phyloP scores from a whole-genome alignment of 2,329 filamentous ascomycete species.

The Chaetoscypha palmicola region DNA sequence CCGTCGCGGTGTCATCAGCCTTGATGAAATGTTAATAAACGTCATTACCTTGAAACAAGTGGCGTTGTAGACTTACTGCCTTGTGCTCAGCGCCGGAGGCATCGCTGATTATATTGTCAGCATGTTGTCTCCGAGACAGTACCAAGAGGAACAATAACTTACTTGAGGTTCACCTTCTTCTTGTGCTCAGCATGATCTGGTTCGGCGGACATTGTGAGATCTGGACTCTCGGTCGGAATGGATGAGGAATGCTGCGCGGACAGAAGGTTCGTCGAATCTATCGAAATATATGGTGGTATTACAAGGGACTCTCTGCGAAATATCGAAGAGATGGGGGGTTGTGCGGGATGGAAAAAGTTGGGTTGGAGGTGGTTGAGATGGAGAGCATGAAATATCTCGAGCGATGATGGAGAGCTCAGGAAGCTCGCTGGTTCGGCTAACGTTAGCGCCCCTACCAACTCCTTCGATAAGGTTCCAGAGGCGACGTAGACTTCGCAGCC shows the following conservation, averaged over 20 bases:
- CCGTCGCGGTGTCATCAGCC: slow-evolving; percentile 88
- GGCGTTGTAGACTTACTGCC: slow-evolving; percentile 50
- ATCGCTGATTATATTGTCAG: slow-evolving; percentile 57
- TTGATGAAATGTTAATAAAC: slow-evolving; percentile 38
- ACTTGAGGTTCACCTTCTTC: slow-evolving; percentile 81
- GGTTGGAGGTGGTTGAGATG: too few relatives aligned
- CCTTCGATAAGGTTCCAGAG: too few relatives aligned
- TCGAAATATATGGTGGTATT: not conserved
- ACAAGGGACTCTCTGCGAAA: not conserved
- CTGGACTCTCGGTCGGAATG: not conserved
- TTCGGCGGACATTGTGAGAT: slow-evolving; percentile 55
- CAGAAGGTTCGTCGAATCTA: not conserved
- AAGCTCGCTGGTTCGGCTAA: too few relatives aligned
- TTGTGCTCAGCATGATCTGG: slow-evolving; percentile 58
- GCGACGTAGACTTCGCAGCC: too few relatives aligned
- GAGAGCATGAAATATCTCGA: too few relatives aligned
- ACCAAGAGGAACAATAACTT: slow-evolving; percentile 34
- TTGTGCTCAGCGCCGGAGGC: slow-evolving; percentile 82
- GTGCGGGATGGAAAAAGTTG: not conserved
- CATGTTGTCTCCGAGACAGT: slow-evolving; percentile 10
- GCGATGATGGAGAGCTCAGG: too few relatives aligned
- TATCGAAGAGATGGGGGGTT: not conserved
- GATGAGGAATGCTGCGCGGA: not conserved
- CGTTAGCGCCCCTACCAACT: too few relatives aligned
- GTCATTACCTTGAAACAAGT: slow-evolving; percentile 23